Evolutionary conservation across 2,329 filamentous ascomycete species (phyloP).

Genomic region (Diaporthe capsici): DNA sequence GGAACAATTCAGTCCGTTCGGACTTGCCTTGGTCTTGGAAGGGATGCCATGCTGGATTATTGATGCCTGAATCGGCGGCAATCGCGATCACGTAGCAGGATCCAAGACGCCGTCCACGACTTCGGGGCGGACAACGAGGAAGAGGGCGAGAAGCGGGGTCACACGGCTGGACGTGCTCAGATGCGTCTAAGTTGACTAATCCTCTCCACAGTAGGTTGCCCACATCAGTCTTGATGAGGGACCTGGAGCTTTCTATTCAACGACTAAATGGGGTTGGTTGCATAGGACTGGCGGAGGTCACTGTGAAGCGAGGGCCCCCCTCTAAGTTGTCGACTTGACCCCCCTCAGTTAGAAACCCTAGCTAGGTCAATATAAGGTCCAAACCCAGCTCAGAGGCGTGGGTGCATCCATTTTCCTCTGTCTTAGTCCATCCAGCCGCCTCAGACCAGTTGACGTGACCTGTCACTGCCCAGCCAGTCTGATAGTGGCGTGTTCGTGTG

Average conservation of each 20-base stretch:
- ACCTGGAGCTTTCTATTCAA: background rate
- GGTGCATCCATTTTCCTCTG: no score
- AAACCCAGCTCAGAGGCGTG: no score
- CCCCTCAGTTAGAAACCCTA: background rate
- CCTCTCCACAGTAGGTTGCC: background rate
- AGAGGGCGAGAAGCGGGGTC: conserved; percentile 9
- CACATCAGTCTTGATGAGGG: background rate
- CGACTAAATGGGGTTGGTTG: background rate
- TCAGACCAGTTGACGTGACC: background rate
- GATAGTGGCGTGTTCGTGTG: background rate
- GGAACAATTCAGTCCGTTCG: background rate
- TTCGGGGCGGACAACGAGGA: background rate
- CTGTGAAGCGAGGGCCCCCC: background rate
- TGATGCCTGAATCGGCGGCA: background rate
- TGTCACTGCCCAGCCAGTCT: background rate
- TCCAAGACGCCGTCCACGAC: background rate
- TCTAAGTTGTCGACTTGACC: background rate
- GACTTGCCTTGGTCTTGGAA: conserved; percentile 29
- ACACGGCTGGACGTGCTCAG: background rate
- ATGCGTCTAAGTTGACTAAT: conserved; percentile 23
- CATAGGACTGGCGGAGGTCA: background rate
- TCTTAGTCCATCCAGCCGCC: background rate
- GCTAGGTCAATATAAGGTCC: no score
- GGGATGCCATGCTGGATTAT: conserved; percentile 14
- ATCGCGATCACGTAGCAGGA: background rate